Conservation (phyloP, 306 rosid genomes). For the Hylodesmum podocarpum region DNA sequence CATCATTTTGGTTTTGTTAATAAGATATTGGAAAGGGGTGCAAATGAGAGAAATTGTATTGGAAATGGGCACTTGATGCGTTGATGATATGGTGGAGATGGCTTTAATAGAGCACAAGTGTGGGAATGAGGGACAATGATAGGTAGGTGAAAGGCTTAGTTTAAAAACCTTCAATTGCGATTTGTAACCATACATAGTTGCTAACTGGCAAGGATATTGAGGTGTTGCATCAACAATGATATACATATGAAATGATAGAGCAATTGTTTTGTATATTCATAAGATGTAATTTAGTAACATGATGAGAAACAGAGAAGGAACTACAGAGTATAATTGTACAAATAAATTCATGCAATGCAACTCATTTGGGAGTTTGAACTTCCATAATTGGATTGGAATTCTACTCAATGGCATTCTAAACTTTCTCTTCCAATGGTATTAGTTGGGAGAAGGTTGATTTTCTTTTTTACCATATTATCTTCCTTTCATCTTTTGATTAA, state of each 20-base stretch:
- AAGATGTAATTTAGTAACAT: neutral
- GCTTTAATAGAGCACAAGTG: conserved; percentile 11
- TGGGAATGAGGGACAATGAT: conserved; percentile 24
- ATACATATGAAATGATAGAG: neutral
- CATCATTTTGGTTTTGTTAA: neutral
- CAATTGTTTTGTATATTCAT: neutral
- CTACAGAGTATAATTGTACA: neutral
- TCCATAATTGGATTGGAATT: neutral
- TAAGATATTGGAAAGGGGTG: neutral
- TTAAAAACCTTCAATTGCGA: neutral
- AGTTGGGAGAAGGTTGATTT: neutral
- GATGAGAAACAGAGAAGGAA: neutral
- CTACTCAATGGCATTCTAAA: neutral
- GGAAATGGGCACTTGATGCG: conserved; percentile 29
- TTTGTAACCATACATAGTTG: neutral
- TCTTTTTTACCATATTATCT: too few species aligned
- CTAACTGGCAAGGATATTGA: conserved; percentile 1
- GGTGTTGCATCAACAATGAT: conserved; percentile 27
- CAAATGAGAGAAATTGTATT: neutral
- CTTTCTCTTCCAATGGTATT: neutral
- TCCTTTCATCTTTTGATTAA: too few species aligned
- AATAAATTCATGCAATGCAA: neutral
- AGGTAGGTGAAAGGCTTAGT: conserved; percentile 33
- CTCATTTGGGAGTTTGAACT: neutral
- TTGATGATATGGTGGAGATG: neutral